These are phyloP conservation scores for Grigorovia yakushimaensis DNA, from an alignment of 805 yeast species.

Conservation along the genomic window DNA sequence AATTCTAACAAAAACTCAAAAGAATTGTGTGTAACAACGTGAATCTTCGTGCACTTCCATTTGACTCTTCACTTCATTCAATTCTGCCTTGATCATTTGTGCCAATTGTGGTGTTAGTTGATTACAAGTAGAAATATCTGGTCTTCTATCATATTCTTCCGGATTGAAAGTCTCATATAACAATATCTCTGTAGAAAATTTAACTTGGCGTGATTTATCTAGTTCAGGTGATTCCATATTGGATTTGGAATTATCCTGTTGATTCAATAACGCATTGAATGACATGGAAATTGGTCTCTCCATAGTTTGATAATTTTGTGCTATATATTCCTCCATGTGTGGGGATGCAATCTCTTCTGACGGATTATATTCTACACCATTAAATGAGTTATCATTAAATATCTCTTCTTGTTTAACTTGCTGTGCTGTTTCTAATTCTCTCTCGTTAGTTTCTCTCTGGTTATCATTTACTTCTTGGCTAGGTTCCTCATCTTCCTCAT, in stretches of 20 bases:
- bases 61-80: slow-evolving; percentile 64
- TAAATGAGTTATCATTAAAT: slow-evolving; percentile 24
- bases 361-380: slow-evolving; percentile 6
- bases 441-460: neutral
- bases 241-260: slow-evolving; percentile 15
- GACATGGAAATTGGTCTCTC: slow-evolving; percentile 38
- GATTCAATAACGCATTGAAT: slow-evolving; percentile 53
- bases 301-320: neutral
- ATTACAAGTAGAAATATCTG: slow-evolving; percentile 88
- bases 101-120: slow-evolving; percentile 82
- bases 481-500: too few species aligned
- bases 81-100: slow-evolving; percentile 73
- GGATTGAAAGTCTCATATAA: slow-evolving; percentile 78
- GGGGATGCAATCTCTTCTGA: neutral
- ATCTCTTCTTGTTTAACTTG: neutral
- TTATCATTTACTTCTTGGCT: neutral
- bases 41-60: slow-evolving; percentile 83
- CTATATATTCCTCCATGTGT: slow-evolving; percentile 5
- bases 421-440: neutral
- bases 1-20: slow-evolving; percentile 33
- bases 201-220: neutral
- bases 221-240: slow-evolving; percentile 26
- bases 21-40: slow-evolving; percentile 74
- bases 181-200: slow-evolving; percentile 73
- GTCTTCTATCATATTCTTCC: slow-evolving; percentile 84